Evolutionary conservation across 2,329 filamentous ascomycete genomes (phyloP).

Genomic region (Pseudocercospora vitis): DNA sequence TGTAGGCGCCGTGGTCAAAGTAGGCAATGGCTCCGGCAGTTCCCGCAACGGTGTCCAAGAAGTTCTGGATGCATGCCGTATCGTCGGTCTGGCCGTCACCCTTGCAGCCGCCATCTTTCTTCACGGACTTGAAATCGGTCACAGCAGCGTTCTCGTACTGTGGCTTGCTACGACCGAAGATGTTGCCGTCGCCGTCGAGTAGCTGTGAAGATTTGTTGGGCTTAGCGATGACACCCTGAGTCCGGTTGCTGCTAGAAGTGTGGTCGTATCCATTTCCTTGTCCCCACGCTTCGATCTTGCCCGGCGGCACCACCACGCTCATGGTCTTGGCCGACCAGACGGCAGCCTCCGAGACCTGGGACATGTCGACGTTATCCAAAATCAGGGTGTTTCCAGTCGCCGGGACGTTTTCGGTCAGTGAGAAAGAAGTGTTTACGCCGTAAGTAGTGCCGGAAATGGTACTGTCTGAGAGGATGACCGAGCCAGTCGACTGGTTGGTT

Average conservation of each 20-base stretch:
- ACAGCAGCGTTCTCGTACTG: slow-evolving; percentile 72
- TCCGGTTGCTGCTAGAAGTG: slow-evolving; percentile 40
- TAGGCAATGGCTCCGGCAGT: slow-evolving; percentile 58
- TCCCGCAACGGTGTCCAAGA: slow-evolving; percentile 66
- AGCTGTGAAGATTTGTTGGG: slow-evolving; percentile 57
- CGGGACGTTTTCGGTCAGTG: slow-evolving; percentile 60
- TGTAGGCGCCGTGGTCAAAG: slow-evolving; percentile 64
- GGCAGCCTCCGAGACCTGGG: slow-evolving; percentile 61
- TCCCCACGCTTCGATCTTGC: slow-evolving; percentile 68
- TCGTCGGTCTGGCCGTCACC: slow-evolving; percentile 89
- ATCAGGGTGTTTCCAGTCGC: slow-evolving; percentile 78
- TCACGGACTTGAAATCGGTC: slow-evolving; percentile 74
- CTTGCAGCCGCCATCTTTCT: slow-evolving; percentile 72
- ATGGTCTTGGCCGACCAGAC: slow-evolving; percentile 58
- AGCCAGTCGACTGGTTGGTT: slow-evolving; percentile 64
- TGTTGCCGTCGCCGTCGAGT: slow-evolving; percentile 61
- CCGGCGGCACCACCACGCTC: slow-evolving; percentile 66
- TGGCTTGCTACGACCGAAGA: slow-evolving; percentile 85
- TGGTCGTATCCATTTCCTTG: slow-evolving; percentile 74
- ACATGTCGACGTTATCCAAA: slow-evolving; percentile 88
- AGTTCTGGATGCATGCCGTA: slow-evolving; percentile 76
- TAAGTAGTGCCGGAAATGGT: slow-evolving; percentile 72
- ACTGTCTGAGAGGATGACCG: slow-evolving; percentile 79
- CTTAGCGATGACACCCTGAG: slow-evolving; percentile 13
- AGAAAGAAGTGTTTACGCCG: slow-evolving; percentile 75